These are phyloP conservation scores for Cladorrhinum samala DNA, from an alignment of 495 filamentous ascomycete species.

Conservation along the genomic window DNA sequence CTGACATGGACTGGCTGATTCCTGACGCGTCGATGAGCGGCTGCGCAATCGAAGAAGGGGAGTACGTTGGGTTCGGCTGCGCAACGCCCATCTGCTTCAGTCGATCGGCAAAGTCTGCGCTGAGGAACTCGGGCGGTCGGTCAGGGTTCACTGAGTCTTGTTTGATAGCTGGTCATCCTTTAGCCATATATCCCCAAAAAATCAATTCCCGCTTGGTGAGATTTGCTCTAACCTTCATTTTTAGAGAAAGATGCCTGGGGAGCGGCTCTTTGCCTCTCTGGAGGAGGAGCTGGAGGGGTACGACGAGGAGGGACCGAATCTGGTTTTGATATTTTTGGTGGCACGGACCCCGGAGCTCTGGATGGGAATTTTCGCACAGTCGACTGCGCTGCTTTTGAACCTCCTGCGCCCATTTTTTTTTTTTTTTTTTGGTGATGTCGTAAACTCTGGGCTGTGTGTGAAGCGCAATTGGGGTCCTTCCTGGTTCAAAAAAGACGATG, in stretches of 20 bases:
- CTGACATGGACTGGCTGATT: slow-evolving; percentile 6
- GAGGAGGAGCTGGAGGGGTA: slow-evolving; percentile 13
- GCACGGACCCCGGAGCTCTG: slow-evolving; percentile 27
- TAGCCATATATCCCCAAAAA: too few species aligned
- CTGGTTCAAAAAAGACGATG: too few species aligned
- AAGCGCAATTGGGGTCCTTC: too few species aligned
- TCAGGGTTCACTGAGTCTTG: slow-evolving; percentile 24
- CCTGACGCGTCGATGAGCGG: slow-evolving; percentile 11
- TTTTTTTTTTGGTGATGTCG: background rate
- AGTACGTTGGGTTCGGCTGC: slow-evolving; percentile 42
- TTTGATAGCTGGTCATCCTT: slow-evolving; percentile 18
- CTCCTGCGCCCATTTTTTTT: slow-evolving; percentile 24
- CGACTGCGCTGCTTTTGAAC: slow-evolving; percentile 30
- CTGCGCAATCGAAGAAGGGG: slow-evolving; percentile 38
- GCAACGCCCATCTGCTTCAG: slow-evolving; percentile 42
- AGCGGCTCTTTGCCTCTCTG: slow-evolving; percentile 8
- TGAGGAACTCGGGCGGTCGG: slow-evolving; percentile 17
- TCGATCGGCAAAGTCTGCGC: slow-evolving; percentile 33
- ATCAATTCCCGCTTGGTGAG: too few species aligned
- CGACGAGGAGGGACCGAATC: background rate
- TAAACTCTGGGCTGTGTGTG: too few species aligned
- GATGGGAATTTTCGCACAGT: slow-evolving; percentile 38
- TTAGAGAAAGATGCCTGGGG: slow-evolving; percentile 29
- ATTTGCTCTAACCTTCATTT: slow-evolving; percentile 30
- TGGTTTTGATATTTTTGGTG: background rate